phyloP scores from a whole-genome alignment of 495 filamentous ascomycete genomes.

The Cryomyces antarcticus region DNA sequence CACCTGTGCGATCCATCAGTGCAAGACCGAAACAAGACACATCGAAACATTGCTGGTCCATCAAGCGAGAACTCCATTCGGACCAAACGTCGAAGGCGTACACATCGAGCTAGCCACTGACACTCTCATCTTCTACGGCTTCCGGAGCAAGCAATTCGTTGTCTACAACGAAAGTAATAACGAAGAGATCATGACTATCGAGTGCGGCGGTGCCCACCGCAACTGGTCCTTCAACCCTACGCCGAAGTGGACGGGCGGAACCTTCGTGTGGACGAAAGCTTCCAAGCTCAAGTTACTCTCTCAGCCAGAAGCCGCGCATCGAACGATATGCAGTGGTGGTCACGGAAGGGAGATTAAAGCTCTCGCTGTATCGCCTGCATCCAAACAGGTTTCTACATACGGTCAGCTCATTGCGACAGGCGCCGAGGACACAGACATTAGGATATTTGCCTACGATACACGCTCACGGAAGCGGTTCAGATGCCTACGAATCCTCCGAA shows the following conservation, averaged over 20 bases:
- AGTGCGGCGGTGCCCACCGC: conserved; percentile 70
- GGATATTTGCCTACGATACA: conserved; percentile 32
- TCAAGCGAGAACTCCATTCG: conserved; percentile 35
- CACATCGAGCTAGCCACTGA: conserved; percentile 26
- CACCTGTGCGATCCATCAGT: conserved; percentile 35
- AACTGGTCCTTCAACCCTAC: conserved; percentile 41
- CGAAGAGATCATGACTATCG: conserved; percentile 42
- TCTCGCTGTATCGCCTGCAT: conserved; percentile 28
- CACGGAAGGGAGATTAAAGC: conserved; percentile 85
- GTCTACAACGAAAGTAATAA: conserved; percentile 53
- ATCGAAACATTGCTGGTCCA: conserved; percentile 24
- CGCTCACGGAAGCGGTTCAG: conserved; percentile 5
- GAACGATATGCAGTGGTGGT: conserved; percentile 39
- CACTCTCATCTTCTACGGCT: conserved; percentile 53
- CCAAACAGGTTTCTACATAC: not conserved
- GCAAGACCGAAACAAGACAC: too few species aligned
- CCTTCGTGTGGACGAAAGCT: conserved; percentile 37
- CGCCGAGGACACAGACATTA: conserved; percentile 72
- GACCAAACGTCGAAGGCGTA: conserved; percentile 45
- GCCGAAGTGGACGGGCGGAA: conserved; percentile 14
- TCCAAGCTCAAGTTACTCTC: conserved; percentile 29
- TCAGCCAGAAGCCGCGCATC: conserved; percentile 27
- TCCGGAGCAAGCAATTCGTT: conserved; percentile 55
- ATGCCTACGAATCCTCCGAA: conserved; percentile 43
- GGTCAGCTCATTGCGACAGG: conserved; percentile 49